phyloP scores from a whole-genome alignment of 371 early-diverging fungal genomes.

The Mortierella sp. region DNA sequence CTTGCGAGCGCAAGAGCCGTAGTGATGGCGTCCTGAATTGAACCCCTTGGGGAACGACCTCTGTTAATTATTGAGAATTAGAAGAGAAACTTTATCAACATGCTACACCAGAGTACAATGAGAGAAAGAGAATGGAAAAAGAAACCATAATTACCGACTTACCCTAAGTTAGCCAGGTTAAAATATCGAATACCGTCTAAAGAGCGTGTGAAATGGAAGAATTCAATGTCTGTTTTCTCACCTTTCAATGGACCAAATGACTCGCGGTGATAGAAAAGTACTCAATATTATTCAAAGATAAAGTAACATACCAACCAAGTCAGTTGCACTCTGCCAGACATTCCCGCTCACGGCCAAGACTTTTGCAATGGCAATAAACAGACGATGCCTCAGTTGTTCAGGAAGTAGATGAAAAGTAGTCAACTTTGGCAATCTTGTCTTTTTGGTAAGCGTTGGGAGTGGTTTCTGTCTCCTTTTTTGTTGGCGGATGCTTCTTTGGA shows the following conservation, averaged over 20 bases:
- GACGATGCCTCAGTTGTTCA: conserved; percentile 45
- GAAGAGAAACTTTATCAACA: background rate
- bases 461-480: background rate
- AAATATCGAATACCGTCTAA: conserved; percentile 54
- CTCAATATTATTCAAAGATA: background rate
- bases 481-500: background rate
- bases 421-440: conserved; percentile 13
- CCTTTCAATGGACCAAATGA: background rate
- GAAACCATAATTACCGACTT: conserved; percentile 12
- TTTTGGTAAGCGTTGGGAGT: background rate
- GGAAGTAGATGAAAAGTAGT: conserved; percentile 27
- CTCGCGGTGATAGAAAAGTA: background rate
- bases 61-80: conserved; percentile 12
- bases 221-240: background rate
- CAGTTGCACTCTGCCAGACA: conserved; percentile 53
- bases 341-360: conserved; percentile 50
- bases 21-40: conserved; percentile 59
- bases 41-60: conserved; percentile 56
- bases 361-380: conserved; percentile 46
- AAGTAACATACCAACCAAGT: conserved; percentile 50
- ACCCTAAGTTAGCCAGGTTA: conserved; percentile 53
- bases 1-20: conserved; percentile 47
- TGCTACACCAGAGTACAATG: background rate
- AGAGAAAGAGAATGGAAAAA: background rate
- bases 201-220: background rate